Evolutionary conservation across 2,329 filamentous ascomycete species (phyloP).

Genomic region (Macrophomina pseudophaseolina): DNA sequence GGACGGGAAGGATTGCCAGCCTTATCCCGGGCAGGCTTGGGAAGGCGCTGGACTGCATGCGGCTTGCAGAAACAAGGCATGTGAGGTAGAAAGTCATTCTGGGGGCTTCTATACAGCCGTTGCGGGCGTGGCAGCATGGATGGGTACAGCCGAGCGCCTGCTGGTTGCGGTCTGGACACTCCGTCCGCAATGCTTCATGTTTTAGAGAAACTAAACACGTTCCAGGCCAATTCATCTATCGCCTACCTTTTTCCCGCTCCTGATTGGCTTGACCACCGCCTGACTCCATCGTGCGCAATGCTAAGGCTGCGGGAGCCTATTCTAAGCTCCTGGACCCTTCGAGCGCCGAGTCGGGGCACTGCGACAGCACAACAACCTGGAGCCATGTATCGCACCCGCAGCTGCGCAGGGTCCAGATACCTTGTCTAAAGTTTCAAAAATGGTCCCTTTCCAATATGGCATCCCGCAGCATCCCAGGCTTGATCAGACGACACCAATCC

Average conservation of each 20-base stretch:
- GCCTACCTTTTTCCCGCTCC: not conserved
- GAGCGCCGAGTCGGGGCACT: not conserved
- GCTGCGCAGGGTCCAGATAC: not conserved
- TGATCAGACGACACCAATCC: slow-evolving; percentile 4
- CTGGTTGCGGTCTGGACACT: not conserved
- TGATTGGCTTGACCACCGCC: not conserved
- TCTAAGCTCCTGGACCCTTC: not conserved
- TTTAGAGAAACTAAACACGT: not conserved
- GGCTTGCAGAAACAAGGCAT: not conserved
- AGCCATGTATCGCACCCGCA: not conserved
- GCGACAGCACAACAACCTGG: not conserved
- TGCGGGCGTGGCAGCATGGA: not conserved
- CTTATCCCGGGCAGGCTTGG: not conserved
- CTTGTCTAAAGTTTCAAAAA: not conserved
- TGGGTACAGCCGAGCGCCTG: not conserved
- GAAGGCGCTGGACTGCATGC: not conserved
- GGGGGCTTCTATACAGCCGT: slow-evolving; percentile 1
- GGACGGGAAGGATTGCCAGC: not conserved
- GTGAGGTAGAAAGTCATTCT: not conserved
- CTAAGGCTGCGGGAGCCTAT: slow-evolving; percentile 1
- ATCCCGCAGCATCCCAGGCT: not conserved
- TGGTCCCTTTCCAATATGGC: slow-evolving; percentile 1
- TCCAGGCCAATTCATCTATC: not conserved
- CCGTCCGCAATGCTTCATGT: not conserved
- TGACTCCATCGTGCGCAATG: not conserved